Evolutionary conservation across 176 grass and related monocot genomes (phyloP).

Genomic region (Rhynchospora tenuis): DNA sequence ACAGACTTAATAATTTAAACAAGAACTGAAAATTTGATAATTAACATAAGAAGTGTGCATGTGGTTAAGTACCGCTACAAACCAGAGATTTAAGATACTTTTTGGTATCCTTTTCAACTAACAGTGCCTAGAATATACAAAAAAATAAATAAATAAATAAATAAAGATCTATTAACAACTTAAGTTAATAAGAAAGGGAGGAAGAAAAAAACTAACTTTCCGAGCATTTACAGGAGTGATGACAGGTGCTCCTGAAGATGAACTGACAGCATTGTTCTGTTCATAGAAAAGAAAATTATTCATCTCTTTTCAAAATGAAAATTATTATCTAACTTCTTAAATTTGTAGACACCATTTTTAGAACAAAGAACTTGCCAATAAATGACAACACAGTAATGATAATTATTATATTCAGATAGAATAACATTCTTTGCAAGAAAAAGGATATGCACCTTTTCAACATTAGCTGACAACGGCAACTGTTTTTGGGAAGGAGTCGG

Average conservation of each 20-base stretch:
- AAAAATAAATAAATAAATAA: neutral
- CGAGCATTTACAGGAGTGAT: neutral
- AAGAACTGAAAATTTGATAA: neutral
- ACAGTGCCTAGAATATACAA: too few species aligned
- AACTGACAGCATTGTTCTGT: neutral
- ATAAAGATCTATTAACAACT: neutral
- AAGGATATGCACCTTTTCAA: too few species aligned
- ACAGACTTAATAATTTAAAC: neutral
- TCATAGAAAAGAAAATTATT: neutral
- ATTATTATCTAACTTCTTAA: neutral
- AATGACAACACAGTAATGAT: too few species aligned
- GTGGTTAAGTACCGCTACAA: neutral
- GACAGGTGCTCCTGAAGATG: neutral
- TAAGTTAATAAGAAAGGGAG: neutral
- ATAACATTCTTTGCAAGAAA: too few species aligned
- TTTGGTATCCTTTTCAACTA: neutral
- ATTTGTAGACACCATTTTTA: neutral
- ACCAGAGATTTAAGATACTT: neutral
- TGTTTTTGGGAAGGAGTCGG: too few species aligned
- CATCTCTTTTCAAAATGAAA: neutral
- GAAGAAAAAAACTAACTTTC: neutral
- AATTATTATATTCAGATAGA: too few species aligned
- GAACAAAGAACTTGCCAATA: neutral
- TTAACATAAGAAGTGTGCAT: neutral
- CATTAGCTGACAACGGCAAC: too few species aligned